These are phyloP conservation scores for Xylaria nigripes DNA, from an alignment of 495 filamentous ascomycete genomes.

Conservation along the genomic window DNA sequence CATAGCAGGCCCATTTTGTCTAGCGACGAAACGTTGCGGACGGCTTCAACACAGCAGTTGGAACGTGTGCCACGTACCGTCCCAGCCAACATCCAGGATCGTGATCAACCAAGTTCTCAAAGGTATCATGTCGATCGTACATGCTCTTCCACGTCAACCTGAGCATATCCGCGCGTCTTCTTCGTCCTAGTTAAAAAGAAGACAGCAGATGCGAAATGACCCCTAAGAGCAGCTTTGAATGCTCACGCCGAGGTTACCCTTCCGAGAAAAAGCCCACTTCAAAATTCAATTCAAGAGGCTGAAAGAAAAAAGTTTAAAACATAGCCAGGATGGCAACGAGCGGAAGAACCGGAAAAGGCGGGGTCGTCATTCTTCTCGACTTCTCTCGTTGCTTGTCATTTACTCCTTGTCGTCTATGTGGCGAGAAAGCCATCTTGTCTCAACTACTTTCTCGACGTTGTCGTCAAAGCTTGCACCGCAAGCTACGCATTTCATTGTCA, in stretches of 20 bases:
- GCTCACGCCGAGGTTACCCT: background rate
- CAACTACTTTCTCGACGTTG: background rate
- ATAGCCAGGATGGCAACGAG: background rate
- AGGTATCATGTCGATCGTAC: constrained; percentile 5
- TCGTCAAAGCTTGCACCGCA: constrained; percentile 2
- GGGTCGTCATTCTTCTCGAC: background rate
- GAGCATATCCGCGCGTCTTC: background rate
- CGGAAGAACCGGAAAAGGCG: background rate
- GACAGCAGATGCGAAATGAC: constrained; percentile 5
- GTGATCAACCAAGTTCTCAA: constrained; percentile 5
- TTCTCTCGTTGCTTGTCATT: background rate
- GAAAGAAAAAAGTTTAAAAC: background rate
- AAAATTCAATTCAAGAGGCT: constrained; percentile 3
- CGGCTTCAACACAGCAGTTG: background rate
- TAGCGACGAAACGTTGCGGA: constrained; percentile 12
- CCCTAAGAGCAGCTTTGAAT: background rate
- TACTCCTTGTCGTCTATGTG: background rate
- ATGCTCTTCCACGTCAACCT: constrained; percentile 6
- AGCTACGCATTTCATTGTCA: background rate
- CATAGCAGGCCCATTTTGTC: constrained; percentile 21
- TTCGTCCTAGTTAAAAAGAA: background rate
- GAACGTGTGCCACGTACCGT: background rate
- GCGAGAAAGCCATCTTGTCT: background rate
- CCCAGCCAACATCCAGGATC: constrained; percentile 7
- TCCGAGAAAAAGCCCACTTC: background rate